phyloP scores from a whole-genome alignment of 148 eudicot species.

The Arctostaphylos glauca region DNA sequence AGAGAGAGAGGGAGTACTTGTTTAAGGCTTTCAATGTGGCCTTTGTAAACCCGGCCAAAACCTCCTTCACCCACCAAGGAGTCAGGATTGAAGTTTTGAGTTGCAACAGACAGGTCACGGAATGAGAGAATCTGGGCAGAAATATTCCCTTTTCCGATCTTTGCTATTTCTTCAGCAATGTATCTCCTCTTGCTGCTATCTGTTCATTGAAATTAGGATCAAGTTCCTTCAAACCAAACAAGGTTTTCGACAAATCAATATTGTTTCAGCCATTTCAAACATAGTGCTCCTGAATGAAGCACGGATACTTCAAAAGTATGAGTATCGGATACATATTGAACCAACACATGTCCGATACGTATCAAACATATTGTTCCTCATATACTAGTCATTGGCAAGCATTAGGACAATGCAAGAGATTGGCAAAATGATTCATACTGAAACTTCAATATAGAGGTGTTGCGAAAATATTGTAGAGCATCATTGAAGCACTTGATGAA shows the following conservation, averaged over 20 bases:
- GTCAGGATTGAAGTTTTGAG: conserved; percentile 50
- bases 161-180: conserved; percentile 68
- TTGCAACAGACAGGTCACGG: conserved; percentile 51
- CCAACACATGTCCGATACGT: no score
- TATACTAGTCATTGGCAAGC: background rate
- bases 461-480: background rate
- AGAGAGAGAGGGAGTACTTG: conserved; percentile 28
- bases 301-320: no score
- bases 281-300: no score
- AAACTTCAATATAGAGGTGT: background rate
- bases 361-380: background rate
- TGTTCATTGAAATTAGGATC: conserved; percentile 24
- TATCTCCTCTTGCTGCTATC: conserved; percentile 78
- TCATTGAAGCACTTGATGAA: background rate
- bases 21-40: conserved; percentile 35
- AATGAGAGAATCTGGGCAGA: conserved; percentile 51
- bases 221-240: background rate
- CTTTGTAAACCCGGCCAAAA: conserved; percentile 93
- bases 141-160: conserved; percentile 66
- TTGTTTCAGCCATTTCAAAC: background rate
- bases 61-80: conserved; percentile 88
- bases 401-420: background rate
- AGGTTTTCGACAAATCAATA: no score
- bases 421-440: background rate
- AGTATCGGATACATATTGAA: no score